phyloP scores from a whole-genome alignment of 257 asterid genomes.

The Nicotiana noctiflora region DNA sequence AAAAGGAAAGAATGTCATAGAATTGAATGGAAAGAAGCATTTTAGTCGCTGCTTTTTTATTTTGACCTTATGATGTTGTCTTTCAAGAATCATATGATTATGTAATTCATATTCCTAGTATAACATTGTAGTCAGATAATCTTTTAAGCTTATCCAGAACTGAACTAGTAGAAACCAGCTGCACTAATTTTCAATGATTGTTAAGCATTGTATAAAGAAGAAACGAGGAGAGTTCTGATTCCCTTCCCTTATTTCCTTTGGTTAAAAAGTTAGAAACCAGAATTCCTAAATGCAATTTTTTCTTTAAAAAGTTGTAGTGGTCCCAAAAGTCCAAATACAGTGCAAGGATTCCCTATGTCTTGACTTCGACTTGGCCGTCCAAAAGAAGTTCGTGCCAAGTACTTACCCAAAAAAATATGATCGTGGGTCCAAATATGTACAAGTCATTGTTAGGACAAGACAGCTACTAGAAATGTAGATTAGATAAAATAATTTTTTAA shows the following conservation, averaged over 20 bases:
- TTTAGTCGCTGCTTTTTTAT: too few relatives aligned
- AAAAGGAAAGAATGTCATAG: too few relatives aligned
- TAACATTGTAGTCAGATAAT: not conserved
- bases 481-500: not conserved
- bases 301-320: not conserved
- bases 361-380: not conserved
- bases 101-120: not conserved
- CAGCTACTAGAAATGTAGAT: not conserved
- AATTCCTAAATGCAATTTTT: not conserved
- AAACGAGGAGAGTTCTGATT: not conserved
- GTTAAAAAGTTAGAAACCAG: not conserved
- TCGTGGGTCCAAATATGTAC: constrained; percentile 1
- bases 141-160: not conserved
- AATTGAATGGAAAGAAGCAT: too few relatives aligned
- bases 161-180: not conserved
- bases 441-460: constrained; percentile 15
- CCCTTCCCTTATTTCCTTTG: not conserved
- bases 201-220: not conserved
- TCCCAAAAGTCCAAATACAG: not conserved
- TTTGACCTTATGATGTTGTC: too few relatives aligned
- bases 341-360: not conserved
- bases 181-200: not conserved
- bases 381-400: not conserved
- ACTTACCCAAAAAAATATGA: not conserved
- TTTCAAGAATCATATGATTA: too few relatives aligned